A percentile compares a stretch with the other conserved stretches of the same genome.
Conservation (phyloP, 352 stramenopile species). For the Phytophthora aleatoria region DNA sequence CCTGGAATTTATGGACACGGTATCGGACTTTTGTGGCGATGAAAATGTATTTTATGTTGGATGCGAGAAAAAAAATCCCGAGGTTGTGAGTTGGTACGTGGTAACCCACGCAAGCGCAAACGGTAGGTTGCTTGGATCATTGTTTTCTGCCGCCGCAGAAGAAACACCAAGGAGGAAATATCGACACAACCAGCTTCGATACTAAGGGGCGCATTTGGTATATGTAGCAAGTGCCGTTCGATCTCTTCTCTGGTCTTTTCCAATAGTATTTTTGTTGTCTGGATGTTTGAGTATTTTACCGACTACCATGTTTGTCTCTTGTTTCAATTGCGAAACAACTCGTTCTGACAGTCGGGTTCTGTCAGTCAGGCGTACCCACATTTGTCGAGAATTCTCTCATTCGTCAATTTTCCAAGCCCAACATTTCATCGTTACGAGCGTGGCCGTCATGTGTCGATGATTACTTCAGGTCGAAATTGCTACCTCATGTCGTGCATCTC, state of each 20-base stretch:
- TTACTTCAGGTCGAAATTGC: not conserved
- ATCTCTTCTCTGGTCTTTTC: too few relatives aligned
- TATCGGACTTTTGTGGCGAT: not conserved
- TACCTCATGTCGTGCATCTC: constrained; percentile 8
- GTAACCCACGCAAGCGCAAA: not conserved
- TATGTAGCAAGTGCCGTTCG: too few relatives aligned
- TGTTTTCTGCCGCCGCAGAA: too few relatives aligned
- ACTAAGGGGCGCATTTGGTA: too few relatives aligned
- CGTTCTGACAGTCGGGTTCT: not conserved
- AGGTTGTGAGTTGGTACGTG: not conserved
- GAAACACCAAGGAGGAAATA: too few relatives aligned
- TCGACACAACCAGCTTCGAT: too few relatives aligned
- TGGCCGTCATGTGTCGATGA: constrained; percentile 4
- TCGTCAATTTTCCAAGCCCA: not conserved
- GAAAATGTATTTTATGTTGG: not conserved
- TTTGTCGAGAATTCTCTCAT: not conserved
- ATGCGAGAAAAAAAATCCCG: not conserved
- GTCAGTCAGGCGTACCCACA: not conserved
- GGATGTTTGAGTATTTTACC: too few relatives aligned
- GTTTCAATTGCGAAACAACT: too few relatives aligned
- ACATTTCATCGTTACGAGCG: constrained; percentile 1
- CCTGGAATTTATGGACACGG: not conserved
- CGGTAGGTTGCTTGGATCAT: not conserved
- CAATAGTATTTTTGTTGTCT: too few relatives aligned
- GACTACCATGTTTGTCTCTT: too few relatives aligned